Percentiles rank a stretch among this genome's conserved stretches.
These are phyloP conservation scores for Suillus subluteus DNA, from an alignment of 768 basidiomycete species.

Conservation along the genomic window DNA sequence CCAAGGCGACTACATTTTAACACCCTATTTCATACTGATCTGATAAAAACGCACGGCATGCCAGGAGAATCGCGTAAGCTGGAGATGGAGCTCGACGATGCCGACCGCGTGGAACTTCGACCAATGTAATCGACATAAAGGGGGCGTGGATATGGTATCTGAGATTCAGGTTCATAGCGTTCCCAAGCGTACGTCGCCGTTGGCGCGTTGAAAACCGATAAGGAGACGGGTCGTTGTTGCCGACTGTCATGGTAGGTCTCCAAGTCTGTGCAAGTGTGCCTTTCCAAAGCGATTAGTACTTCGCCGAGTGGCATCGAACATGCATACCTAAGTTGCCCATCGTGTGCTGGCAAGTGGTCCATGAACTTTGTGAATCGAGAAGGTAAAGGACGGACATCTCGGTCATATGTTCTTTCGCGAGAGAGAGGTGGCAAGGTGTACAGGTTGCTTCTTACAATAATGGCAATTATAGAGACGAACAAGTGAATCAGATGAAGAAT, in stretches of 20 bases:
- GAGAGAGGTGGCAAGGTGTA: conserved; percentile 38
- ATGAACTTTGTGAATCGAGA: conserved; percentile 34
- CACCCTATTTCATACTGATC: conserved; percentile 11
- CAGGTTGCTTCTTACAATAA: conserved; percentile 19
- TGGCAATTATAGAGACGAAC: background rate
- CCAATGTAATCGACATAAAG: conserved; percentile 42
- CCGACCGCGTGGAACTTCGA: conserved; percentile 36
- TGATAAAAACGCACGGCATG: conserved; percentile 33
- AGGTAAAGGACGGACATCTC: conserved; percentile 35
- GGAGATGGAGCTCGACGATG: conserved; percentile 33
- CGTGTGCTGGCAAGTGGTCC: conserved; percentile 24
- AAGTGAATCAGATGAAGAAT: background rate
- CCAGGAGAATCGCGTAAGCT: conserved; percentile 34
- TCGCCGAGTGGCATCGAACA: conserved; percentile 11
- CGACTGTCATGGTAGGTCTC: conserved; percentile 27
- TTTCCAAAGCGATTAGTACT: conserved; percentile 24
- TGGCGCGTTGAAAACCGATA: conserved; percentile 46
- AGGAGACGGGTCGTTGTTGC: conserved; percentile 37
- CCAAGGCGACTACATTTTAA: conserved; percentile 19
- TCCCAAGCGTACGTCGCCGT: conserved; percentile 54
- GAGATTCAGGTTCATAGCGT: conserved; percentile 46
- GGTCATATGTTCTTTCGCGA: conserved; percentile 36
- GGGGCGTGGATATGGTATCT: conserved; percentile 43
- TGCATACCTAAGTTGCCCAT: conserved; percentile 29
- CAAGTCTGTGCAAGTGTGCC: conserved; percentile 27